Evolutionary conservation across 2,329 filamentous ascomycete species (phyloP), one percentile per base, ranked within the genome.

Genomic region (Cladosporium oxysporum): DNA sequence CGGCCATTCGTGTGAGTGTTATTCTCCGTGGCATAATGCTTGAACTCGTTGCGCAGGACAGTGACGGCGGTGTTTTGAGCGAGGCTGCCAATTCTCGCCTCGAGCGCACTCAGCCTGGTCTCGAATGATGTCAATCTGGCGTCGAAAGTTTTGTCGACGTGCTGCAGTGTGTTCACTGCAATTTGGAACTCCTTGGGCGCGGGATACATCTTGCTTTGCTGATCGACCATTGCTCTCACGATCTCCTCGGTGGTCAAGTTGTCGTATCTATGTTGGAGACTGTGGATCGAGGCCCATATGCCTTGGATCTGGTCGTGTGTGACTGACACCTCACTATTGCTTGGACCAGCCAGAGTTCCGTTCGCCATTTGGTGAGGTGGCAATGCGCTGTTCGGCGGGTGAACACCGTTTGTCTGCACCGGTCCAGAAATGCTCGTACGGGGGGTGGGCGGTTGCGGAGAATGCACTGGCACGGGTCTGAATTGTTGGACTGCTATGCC

Each of bases 221-320:
- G 72, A 33, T 72, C 64, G 6, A 70, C 59, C 70, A 75, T 75
- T 2, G 55, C 26, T 37, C 63, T 53, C 16, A 59, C 63, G 18
- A 74, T 52, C 16, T 68, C 66, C 14, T 74, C 73, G 18, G 71
- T 72, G 2, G 71, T 71, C 21, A 75, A 57, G 50, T 73, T 72
- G 66, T 73, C 67, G 44, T 65, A 69, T 14, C 68, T 65, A 1
- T 50, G 49, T 44, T 71, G 68, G n/a, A 74, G 66, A n/a, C 28
- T 31, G 47, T 67, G 50, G 6, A 65, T 59, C n/a, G 65, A 26
- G 21, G 28, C 55, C 26, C 60, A 55, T 14, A 66, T 26, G 12
- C 49, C 58, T 2, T 57, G 49, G 21, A 59, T 41, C 26, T 59
- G 28, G 6, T 62, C 37, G 8, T 10, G 31, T 11, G 33, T 33